Evolutionary conservation across 805 yeast species (phyloP).

Genomic region (Candida maltosa): DNA sequence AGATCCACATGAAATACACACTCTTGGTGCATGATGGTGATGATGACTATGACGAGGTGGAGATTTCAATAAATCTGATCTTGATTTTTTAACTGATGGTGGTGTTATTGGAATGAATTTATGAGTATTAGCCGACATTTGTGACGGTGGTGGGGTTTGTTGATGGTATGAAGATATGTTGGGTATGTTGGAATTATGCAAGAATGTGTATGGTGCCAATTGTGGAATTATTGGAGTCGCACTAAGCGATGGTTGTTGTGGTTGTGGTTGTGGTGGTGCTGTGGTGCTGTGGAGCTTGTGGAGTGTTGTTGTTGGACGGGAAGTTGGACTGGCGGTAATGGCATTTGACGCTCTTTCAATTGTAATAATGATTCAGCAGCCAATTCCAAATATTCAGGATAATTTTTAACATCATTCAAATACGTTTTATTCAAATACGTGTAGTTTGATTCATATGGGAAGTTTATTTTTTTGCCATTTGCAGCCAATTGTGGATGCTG

Average conservation of each 20-base stretch:
- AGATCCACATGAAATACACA: constrained; percentile 87
- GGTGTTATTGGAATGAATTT: constrained; percentile 42
- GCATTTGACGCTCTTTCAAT: constrained; percentile 20
- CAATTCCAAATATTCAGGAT: constrained; percentile 47
- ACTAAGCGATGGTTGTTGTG: constrained; percentile 2
- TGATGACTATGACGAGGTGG: constrained; percentile 21
- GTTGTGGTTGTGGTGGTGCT: constrained; percentile 4
- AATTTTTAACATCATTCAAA: constrained; percentile 45
- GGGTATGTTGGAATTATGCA: constrained; percentile 4
- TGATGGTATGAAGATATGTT: constrained; percentile 5
- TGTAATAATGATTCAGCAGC: constrained; percentile 40
- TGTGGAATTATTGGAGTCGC: background rate
- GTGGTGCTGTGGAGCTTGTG: background rate
- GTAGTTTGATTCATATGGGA: constrained; percentile 53
- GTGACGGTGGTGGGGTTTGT: constrained; percentile 9
- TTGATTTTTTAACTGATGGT: constrained; percentile 29
- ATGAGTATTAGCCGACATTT: constrained; percentile 11
- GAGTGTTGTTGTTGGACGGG: background rate
- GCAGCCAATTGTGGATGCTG: constrained; percentile 13
- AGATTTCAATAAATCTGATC: constrained; percentile 29
- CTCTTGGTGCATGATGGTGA: constrained; percentile 38
- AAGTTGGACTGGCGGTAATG: background rate
- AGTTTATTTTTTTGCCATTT: constrained; percentile 38
- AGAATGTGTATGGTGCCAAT: background rate
- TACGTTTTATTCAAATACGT: constrained; percentile 48